Evolutionary conservation across 108 stramenopile species (phyloP).

Genomic region (Cylindrotheca fusiformis): DNA sequence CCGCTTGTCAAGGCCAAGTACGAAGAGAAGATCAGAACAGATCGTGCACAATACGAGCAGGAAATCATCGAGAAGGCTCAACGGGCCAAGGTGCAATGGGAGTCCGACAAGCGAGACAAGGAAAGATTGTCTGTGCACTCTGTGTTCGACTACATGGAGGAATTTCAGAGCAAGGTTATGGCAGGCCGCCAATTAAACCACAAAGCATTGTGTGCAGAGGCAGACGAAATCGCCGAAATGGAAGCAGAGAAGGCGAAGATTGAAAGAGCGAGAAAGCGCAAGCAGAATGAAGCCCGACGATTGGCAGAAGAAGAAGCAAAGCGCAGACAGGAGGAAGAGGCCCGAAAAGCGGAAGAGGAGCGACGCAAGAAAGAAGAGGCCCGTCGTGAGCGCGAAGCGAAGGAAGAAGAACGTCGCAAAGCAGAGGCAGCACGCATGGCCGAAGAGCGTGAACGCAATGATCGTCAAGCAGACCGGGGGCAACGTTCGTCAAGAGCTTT

Average conservation of each 20-base stretch:
- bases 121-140: constrained; percentile 38
- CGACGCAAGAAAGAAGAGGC: constrained; percentile 47
- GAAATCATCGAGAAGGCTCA: constrained; percentile 70
- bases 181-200: constrained; percentile 53
- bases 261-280: constrained; percentile 60
- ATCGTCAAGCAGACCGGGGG: constrained; percentile 19
- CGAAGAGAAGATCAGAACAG: constrained; percentile 65
- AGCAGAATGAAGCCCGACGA: constrained; percentile 56
- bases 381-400: constrained; percentile 40
- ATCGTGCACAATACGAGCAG: constrained; percentile 67
- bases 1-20: constrained; percentile 79
- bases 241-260: constrained; percentile 79
- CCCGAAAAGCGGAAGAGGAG: constrained; percentile 54
- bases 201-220: constrained; percentile 53
- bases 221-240: constrained; percentile 64
- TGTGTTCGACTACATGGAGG: constrained; percentile 59
- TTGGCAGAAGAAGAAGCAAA: constrained; percentile 45
- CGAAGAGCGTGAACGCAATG: constrained; percentile 52
- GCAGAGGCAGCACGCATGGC: constrained; percentile 70
- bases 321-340: constrained; percentile 52
- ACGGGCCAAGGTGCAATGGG: constrained; percentile 71
- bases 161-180: constrained; percentile 75
- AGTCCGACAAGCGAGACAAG: constrained; percentile 71
- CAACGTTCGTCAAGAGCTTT: constrained; percentile 23
- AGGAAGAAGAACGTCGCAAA: constrained; percentile 59